Percentiles rank a stretch among this genome's conserved stretches.
phyloP scores from a whole-genome alignment of 495 filamentous ascomycete genomes.

The Geopyxis carbonaria region DNA sequence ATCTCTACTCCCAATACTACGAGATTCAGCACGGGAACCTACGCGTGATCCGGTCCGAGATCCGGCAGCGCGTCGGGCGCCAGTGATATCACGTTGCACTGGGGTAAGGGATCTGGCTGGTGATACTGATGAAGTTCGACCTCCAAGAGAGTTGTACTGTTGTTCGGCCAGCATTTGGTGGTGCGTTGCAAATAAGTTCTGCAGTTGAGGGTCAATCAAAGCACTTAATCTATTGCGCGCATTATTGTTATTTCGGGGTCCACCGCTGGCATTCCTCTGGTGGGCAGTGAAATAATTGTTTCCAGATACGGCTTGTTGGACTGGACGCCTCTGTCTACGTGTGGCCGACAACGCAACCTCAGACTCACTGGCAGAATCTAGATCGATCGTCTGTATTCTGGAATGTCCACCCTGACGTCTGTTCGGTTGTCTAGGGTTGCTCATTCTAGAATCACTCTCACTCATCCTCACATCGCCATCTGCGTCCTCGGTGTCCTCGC shows the following conservation, averaged over 20 bases:
- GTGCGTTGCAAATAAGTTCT: constrained; percentile 11
- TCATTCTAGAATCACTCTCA: constrained; percentile 2
- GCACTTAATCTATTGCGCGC: constrained; percentile 9
- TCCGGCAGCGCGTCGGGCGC: constrained; percentile 8
- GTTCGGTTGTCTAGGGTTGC: constrained; percentile 1
- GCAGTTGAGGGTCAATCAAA: constrained; percentile 13
- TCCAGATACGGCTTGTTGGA: background rate
- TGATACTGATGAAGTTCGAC: constrained; percentile 12
- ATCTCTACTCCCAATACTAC: constrained; percentile 7
- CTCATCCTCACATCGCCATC: constrained; percentile 20
- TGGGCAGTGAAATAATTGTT: constrained; percentile 11
- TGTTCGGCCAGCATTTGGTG: constrained; percentile 9
- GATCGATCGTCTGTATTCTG: constrained; percentile 8
- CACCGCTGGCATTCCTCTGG: constrained; percentile 9
- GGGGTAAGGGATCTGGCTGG: constrained; percentile 21
- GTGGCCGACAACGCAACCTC: constrained; percentile 6
- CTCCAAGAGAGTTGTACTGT: constrained; percentile 16
- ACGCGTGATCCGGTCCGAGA: background rate
- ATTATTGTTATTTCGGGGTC: background rate
- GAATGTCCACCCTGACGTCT: constrained; percentile 1
- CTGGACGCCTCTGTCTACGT: constrained; percentile 8
- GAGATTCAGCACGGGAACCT: constrained; percentile 7
- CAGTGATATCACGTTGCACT: constrained; percentile 17
- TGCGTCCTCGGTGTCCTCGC: constrained; percentile 17
- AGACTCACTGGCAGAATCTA: constrained; percentile 17